These are phyloP conservation scores for Penicillium coprophilum DNA, from an alignment of 495 filamentous ascomycete genomes.

Conservation along the genomic window DNA sequence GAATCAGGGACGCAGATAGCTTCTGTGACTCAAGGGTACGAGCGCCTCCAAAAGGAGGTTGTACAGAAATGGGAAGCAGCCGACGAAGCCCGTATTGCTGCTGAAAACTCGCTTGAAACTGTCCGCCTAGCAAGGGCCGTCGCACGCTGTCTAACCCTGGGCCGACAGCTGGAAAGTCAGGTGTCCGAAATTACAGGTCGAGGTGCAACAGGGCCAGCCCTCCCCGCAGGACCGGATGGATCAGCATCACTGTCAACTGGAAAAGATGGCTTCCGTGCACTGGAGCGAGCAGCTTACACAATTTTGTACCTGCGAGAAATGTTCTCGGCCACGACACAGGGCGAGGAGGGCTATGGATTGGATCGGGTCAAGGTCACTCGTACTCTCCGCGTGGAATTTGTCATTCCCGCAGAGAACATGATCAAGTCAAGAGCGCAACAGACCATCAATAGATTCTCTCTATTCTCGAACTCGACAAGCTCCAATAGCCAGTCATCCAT, in stretches of 20 bases:
- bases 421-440: constrained; percentile 73
- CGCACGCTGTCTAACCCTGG: constrained; percentile 71
- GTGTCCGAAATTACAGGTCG: constrained; percentile 58
- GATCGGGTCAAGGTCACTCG: constrained; percentile 67
- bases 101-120: constrained; percentile 72
- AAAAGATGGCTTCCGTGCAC: constrained; percentile 71
- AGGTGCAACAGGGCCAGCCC: constrained; percentile 23
- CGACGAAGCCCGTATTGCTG: constrained; percentile 69
- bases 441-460: constrained; percentile 77
- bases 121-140: constrained; percentile 76
- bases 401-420: constrained; percentile 67
- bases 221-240: constrained; percentile 23
- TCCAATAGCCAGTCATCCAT: constrained; percentile 29
- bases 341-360: constrained; percentile 75
- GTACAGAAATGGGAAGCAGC: constrained; percentile 77
- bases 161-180: constrained; percentile 84
- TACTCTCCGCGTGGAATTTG: constrained; percentile 63
- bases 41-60: constrained; percentile 79
- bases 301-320: constrained; percentile 70
- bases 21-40: constrained; percentile 77
- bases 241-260: constrained; percentile 26
- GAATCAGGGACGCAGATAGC: constrained; percentile 75
- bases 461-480: constrained; percentile 57
- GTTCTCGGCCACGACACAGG: constrained; percentile 59
- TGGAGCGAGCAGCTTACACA: constrained; percentile 77